Evolutionary conservation across 805 yeast species (phyloP).

Genomic region (Metschnikowia orientalis): DNA sequence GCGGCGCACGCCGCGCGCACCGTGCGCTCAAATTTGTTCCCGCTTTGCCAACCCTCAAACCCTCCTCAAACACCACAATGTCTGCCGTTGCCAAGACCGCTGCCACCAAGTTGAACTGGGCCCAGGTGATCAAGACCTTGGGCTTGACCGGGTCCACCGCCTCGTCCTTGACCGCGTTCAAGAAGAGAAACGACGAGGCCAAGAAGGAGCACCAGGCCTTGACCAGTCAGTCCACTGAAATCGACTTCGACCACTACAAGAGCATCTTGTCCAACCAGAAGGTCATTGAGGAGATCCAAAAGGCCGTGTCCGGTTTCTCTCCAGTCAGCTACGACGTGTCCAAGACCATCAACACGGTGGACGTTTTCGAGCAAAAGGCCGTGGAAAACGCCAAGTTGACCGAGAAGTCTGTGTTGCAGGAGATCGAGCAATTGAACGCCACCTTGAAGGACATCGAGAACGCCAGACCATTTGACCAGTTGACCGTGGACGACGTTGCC

Average conservation of each 20-base stretch:
- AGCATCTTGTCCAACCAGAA: slow-evolving; percentile 74
- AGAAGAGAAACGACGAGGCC: slow-evolving; percentile 98
- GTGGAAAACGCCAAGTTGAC: slow-evolving; percentile 92
- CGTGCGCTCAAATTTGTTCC: slow-evolving; percentile 8
- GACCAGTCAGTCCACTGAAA: slow-evolving; percentile 65
- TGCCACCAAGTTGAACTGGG: slow-evolving; percentile 91
- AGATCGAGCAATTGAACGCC: slow-evolving; percentile 77
- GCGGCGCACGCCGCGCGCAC: slow-evolving; percentile 15
- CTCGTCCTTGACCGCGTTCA: slow-evolving; percentile 80
- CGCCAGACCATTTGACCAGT: slow-evolving; percentile 96
- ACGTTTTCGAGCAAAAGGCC: slow-evolving; percentile 92
- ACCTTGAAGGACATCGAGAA: slow-evolving; percentile 91
- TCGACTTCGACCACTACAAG: slow-evolving; percentile 81
- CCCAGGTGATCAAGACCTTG: slow-evolving; percentile 78
- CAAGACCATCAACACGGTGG: slow-evolving; percentile 87
- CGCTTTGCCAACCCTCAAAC: slow-evolving; percentile 5
- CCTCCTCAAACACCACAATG: slow-evolving; percentile 9
- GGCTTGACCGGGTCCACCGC: slow-evolving; percentile 94
- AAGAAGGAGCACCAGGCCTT: slow-evolving; percentile 73
- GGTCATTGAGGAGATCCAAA: slow-evolving; percentile 76
- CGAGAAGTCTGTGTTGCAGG: slow-evolving; percentile 81
- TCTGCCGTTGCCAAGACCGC: slow-evolving; percentile 51
- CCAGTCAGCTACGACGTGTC: slow-evolving; percentile 83
- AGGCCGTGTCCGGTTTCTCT: slow-evolving; percentile 67
- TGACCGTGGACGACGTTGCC: slow-evolving; percentile 91